Conservation (phyloP, 305 asterid genomes). For the Striga hermonthica region DNA sequence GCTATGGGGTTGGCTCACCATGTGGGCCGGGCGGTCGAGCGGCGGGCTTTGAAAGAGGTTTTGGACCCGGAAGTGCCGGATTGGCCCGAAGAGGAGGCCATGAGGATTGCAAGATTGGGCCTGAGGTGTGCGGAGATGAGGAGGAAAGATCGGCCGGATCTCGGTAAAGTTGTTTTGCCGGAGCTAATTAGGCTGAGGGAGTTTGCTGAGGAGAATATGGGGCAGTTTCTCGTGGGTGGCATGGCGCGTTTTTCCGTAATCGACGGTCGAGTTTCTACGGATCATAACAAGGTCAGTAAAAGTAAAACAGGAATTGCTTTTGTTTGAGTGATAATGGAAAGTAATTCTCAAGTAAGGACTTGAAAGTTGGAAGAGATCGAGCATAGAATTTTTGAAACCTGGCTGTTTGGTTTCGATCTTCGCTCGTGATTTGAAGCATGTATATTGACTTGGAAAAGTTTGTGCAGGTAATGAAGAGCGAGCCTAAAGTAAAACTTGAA, state of each 20-base stretch:
- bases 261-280: constrained; percentile 28
- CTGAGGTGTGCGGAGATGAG: constrained; percentile 72
- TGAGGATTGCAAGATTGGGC: constrained; percentile 51
- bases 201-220: constrained; percentile 47
- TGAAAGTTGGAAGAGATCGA: no score
- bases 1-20: constrained; percentile 80
- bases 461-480: constrained; percentile 36
- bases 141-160: constrained; percentile 85
- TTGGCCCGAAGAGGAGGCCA: constrained; percentile 76
- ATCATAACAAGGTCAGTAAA: constrained; percentile 5
- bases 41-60: constrained; percentile 49
- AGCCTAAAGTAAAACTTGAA: constrained; percentile 25
- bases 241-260: constrained; percentile 25
- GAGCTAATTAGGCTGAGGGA: constrained; percentile 59
- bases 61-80: constrained; percentile 58
- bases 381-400: no score
- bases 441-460: background rate
- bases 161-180: constrained; percentile 61
- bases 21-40: constrained; percentile 47
- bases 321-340: no score
- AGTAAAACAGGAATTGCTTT: no score
- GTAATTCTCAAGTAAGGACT: no score
- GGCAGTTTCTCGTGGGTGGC: constrained; percentile 36
- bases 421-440: no score
- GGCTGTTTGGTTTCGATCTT: no score